Base-by-base conservation (phyloP, 768 basidiomycete species). In the Mrakia frigida region DNA sequence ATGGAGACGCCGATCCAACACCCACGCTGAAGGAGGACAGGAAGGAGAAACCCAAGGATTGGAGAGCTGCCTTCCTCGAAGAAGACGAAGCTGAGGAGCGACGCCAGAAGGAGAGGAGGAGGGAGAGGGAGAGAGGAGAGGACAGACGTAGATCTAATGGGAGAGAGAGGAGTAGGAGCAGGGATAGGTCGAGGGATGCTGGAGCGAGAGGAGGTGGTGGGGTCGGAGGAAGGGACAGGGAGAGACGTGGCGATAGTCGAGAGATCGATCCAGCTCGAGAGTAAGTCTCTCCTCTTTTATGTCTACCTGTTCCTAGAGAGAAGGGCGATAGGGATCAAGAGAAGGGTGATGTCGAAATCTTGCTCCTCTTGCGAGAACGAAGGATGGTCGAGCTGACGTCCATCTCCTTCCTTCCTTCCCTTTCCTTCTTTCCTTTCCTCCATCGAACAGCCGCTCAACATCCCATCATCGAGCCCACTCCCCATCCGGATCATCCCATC, bases 31-130 rank as follows among this genome's bases (percentile, higher is more conserved):
- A 25, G 35, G 73, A 61, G 16, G 39, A 35, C 25, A 28, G 70
- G 52, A 74, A 74, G 63, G 73, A 75, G 41, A 75, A 75, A 53
- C 74, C 74, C 33, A 69, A 65, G 28, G 74, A 75, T 41, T 75
- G 74, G 74, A 53, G 74, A 70, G 35, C 70, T 0, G 74, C 74
- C 31, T 75, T 75, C 33, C 52, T 75, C 13, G 69, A 75, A 4
- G 74, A 75, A 21, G 56, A 69, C 68, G 61, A 56, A 18, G 50
- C 37, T n/a, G 46, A 60, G 25, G 74, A 75, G 5, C 14, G 67
- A 14, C n/a, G 73, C 1, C 41, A 37, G 14, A 67, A 53, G 37
- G 69, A 70, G n/a, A 50, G 74, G 28, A 43, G 56, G 16, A 33
- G 74, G 37, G 74, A 75, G 23, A 63, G 65, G 41, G 74, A 75